Evolutionary conservation across 2,329 filamentous ascomycete species (phyloP).

Genomic region (Paramyrothecium roridum): DNA sequence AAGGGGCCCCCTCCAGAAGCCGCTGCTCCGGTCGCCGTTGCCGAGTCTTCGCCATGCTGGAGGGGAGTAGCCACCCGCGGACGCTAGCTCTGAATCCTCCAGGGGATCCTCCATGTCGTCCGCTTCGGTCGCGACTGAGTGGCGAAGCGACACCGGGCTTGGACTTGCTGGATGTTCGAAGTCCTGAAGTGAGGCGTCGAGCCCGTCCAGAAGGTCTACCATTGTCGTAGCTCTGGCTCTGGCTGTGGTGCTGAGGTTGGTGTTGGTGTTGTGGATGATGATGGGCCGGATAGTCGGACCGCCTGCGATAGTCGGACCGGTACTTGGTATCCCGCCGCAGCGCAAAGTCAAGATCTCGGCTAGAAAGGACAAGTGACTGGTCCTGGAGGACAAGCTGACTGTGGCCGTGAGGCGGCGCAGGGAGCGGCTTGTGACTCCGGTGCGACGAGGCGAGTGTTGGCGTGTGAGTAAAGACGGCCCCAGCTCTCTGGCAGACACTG

Average conservation of each 20-base stretch:
- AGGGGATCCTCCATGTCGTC: constrained; percentile 29
- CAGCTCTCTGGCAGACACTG: constrained; percentile 11
- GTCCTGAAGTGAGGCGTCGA: constrained; percentile 53
- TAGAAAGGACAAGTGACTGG: constrained; percentile 25
- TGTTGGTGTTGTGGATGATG: constrained; percentile 3
- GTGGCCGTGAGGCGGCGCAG: constrained; percentile 15
- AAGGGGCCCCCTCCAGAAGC: constrained; percentile 53
- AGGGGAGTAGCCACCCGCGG: constrained; percentile 56
- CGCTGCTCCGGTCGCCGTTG: constrained; percentile 56
- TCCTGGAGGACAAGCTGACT: constrained; percentile 27
- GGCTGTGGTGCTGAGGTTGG: constrained; percentile 6
- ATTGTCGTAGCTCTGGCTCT: constrained; percentile 7
- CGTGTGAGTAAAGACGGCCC: constrained; percentile 13
- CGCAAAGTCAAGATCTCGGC: constrained; percentile 17
- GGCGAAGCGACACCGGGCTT: constrained; percentile 23
- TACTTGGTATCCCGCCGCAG: not conserved
- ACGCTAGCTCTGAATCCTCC: constrained; percentile 44
- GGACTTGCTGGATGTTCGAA: constrained; percentile 48
- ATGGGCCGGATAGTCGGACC: constrained; percentile 1
- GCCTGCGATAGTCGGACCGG: not conserved
- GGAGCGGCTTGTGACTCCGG: constrained; percentile 19
- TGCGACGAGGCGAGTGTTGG: constrained; percentile 5
- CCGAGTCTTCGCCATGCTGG: constrained; percentile 59
- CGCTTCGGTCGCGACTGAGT: constrained; percentile 30
- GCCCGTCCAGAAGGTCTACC: constrained; percentile 34